Evolutionary conservation across 2,329 filamentous ascomycete genomes (phyloP).

Genomic region (Bipolaris sorokiniana): DNA sequence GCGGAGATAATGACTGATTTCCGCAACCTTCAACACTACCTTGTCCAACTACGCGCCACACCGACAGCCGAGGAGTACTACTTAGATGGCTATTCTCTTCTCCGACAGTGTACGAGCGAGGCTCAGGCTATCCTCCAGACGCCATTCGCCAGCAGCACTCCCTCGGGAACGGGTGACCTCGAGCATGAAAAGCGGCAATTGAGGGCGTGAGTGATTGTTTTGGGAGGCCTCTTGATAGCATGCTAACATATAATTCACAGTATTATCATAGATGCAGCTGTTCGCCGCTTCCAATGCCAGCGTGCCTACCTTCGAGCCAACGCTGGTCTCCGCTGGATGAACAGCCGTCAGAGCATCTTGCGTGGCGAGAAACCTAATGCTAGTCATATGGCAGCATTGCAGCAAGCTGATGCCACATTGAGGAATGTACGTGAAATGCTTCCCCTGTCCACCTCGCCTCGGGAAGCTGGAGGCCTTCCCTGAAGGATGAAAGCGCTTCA

Average conservation of each 20-base stretch:
- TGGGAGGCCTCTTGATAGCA: not conserved
- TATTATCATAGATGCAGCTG: constrained; percentile 65
- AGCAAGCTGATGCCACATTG: constrained; percentile 56
- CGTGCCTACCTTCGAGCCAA: constrained; percentile 65
- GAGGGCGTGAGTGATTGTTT: constrained; percentile 55
- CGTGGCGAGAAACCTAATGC: constrained; percentile 57
- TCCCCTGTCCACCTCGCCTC: not conserved
- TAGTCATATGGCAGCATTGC: constrained; percentile 56
- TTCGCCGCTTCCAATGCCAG: constrained; percentile 67
- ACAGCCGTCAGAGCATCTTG: constrained; percentile 58
- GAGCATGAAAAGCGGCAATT: constrained; percentile 64
- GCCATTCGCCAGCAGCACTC: constrained; percentile 57
- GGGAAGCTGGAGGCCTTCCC: not conserved
- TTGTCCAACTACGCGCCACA: constrained; percentile 60
- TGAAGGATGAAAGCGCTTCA: not conserved
- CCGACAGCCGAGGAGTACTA: constrained; percentile 62
- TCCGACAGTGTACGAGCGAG: constrained; percentile 62
- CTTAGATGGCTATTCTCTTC: constrained; percentile 64
- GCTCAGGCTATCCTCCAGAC: constrained; percentile 62
- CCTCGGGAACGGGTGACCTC: constrained; percentile 52
- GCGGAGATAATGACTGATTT: constrained; percentile 70
- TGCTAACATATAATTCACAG: constrained; percentile 48
- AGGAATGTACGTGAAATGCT: constrained; percentile 51
- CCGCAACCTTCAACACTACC: constrained; percentile 65
- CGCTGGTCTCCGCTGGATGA: constrained; percentile 65